Evolutionary conservation across 768 basidiomycete genomes (phyloP).

Genomic region (Dioszegia crocea): DNA sequence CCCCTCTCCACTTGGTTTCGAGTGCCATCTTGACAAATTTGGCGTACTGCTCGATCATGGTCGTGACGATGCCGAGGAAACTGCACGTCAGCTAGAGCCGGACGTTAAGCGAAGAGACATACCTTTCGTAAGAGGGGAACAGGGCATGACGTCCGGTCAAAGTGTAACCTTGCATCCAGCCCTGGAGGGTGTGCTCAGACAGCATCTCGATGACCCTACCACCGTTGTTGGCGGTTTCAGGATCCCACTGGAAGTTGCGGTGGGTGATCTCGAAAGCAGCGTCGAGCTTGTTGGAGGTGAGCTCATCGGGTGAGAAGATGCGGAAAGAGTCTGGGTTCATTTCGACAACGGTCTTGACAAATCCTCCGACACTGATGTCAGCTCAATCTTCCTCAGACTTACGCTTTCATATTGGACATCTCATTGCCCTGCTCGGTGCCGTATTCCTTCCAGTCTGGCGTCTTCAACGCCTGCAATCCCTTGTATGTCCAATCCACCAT

Average conservation of each 20-base stretch:
- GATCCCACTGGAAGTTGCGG: slow-evolving; percentile 85
- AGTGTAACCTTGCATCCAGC: slow-evolving; percentile 85
- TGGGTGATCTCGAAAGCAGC: slow-evolving; percentile 61
- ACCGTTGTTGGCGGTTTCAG: slow-evolving; percentile 58
- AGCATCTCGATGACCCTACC: slow-evolving; percentile 85
- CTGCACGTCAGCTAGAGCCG: slow-evolving; percentile 3
- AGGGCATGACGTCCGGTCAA: slow-evolving; percentile 71
- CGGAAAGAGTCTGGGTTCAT: slow-evolving; percentile 75
- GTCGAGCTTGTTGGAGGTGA: slow-evolving; percentile 82
- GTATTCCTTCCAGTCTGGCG: slow-evolving; percentile 64
- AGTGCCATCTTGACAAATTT: slow-evolving; percentile 80
- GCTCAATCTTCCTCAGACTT: slow-evolving; percentile 5
- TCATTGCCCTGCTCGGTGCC: slow-evolving; percentile 58
- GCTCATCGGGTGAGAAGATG: slow-evolving; percentile 86
- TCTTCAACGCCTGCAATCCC: slow-evolving; percentile 59
- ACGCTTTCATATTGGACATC: slow-evolving; percentile 71
- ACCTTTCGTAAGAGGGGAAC: slow-evolving; percentile 83
- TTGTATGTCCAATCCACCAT: slow-evolving; percentile 61
- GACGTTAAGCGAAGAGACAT: not conserved
- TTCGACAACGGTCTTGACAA: slow-evolving; percentile 51
- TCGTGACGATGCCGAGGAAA: slow-evolving; percentile 82
- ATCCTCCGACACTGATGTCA: slow-evolving; percentile 44
- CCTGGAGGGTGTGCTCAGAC: slow-evolving; percentile 42
- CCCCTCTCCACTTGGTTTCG: slow-evolving; percentile 63
- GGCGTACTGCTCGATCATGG: slow-evolving; percentile 69